Evolutionary conservation across 2,329 filamentous ascomycete genomes (phyloP), one percentile per base, ranked within the genome.

Genomic region (Aureobasidium sp.): DNA sequence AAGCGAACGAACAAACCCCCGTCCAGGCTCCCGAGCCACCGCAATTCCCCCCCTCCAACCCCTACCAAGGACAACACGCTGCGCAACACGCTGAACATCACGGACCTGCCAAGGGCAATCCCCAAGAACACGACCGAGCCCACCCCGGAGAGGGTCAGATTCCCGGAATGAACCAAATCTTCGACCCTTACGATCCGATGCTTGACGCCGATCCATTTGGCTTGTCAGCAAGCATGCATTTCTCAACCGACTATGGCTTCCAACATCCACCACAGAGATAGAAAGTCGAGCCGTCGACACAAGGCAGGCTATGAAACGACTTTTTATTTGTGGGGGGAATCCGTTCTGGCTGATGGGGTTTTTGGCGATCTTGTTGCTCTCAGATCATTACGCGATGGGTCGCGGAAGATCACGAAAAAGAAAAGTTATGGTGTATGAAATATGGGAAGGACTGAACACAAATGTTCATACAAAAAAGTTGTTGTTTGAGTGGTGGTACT

Each of bases 171-270:
- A 81, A 78, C 65, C 76, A 79, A 60, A 78, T 86, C 41, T 82
- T 88, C 69, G 85, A 87, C 67, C 81, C 85, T 15, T 96, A 90
- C 71, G 92, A 97, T 70, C 89, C 91, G 20, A 90, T 91, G 77
- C 80, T 96, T 53, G 92, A 97, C 72, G 90, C 91, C 75, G 92
- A 97, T 74, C 93, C 93, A 0, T 97, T 97, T 70, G 92, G 92
- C 13, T 80, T 97, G 58, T 93, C 89, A 63, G 92, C 92, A 39
- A 96, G 90, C 76, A 96, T 96, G 93, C 90, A 93, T 67, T 96
- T 96, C 70, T 91, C 91, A 12, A 89, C 88, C 1, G 88, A 90
- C 62, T 94, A 92, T 74, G 84, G 86, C 57, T 91, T 90, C 72
- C 75, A 78, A 64, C 72, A 75, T 32, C 64, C 58, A 13, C 61